Conservation (phyloP, 306 rosid species). For the Rosa rugosa region DNA sequence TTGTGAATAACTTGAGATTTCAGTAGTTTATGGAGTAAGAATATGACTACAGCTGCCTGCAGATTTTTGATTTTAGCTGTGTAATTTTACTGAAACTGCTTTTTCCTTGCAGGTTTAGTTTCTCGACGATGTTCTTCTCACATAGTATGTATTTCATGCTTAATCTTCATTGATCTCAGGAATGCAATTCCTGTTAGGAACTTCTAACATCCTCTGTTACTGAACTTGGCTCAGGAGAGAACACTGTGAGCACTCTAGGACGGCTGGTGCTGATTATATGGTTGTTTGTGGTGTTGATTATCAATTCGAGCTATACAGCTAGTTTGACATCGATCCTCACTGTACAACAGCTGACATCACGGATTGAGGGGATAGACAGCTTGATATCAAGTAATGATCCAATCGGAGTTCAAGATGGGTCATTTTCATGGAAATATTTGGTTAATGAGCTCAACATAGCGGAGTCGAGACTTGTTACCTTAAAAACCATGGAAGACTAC, state of each 20-base stretch:
- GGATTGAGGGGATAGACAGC: constrained; percentile 74
- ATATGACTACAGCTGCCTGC: constrained; percentile 1
- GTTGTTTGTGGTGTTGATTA: constrained; percentile 86
- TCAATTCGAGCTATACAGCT: constrained; percentile 92
- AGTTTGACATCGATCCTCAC: constrained; percentile 93
- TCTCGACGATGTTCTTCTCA: constrained; percentile 90
- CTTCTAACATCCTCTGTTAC: constrained; percentile 27
- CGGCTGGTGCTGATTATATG: constrained; percentile 78
- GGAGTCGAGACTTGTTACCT: constrained; percentile 54
- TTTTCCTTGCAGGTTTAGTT: constrained; percentile 76
- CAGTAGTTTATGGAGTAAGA: constrained; percentile 4
- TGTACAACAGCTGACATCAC: constrained; percentile 65
- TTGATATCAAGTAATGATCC: constrained; percentile 58
- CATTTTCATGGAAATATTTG: constrained; percentile 61
- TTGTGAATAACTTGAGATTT: background rate
- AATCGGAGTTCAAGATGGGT: constrained; percentile 84
- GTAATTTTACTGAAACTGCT: constrained; percentile 16
- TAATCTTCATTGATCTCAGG: constrained; percentile 5
- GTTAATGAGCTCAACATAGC: constrained; percentile 64
- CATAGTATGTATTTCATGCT: constrained; percentile 57
- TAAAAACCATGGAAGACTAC: constrained; percentile 55
- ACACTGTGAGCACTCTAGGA: constrained; percentile 73
- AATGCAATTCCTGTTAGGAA: constrained; percentile 1
- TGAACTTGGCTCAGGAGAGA: constrained; percentile 58
- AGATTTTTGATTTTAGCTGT: background rate